A percentile compares a stretch with the other conserved stretches of the same genome.
phyloP scores from a whole-genome alignment of 257 asterid species.

The Solanum phureja region DNA sequence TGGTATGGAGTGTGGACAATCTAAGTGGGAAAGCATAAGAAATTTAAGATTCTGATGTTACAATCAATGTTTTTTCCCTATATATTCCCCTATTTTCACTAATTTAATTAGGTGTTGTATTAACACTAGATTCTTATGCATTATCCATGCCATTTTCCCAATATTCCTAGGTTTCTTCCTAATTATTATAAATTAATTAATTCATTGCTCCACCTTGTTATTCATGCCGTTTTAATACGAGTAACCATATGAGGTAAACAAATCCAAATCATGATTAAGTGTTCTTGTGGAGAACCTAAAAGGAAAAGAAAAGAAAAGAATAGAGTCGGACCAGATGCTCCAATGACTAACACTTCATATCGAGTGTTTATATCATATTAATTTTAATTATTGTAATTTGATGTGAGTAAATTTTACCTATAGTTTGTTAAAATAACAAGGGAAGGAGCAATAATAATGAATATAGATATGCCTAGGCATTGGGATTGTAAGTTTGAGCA shows the following conservation, averaged over 20 bases:
- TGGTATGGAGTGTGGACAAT: background rate
- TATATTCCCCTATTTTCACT: background rate
- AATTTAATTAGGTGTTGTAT: background rate
- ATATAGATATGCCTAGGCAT: background rate
- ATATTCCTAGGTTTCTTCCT: background rate
- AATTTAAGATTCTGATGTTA: conserved; percentile 14
- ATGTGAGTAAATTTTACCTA: no score
- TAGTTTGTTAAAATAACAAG: no score
- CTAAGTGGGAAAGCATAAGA: conserved; percentile 29
- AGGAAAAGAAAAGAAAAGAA: background rate
- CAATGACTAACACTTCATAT: background rate
- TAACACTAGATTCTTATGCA: background rate
- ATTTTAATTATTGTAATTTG: background rate
- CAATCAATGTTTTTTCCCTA: background rate
- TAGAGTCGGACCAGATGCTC: background rate
- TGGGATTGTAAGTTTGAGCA: conserved; percentile 1
- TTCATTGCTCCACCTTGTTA: background rate
- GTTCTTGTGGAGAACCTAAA: background rate
- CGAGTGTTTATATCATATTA: background rate
- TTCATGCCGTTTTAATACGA: background rate
- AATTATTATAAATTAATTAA: background rate
- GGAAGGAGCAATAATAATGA: background rate
- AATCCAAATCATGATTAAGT: background rate
- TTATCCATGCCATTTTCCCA: background rate
- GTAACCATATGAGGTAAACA: background rate